Percentiles rank a stretch among this genome's conserved stretches.
phyloP scores from a whole-genome alignment of 192 early-diverging fungal genomes.

The Podila verticillata region DNA sequence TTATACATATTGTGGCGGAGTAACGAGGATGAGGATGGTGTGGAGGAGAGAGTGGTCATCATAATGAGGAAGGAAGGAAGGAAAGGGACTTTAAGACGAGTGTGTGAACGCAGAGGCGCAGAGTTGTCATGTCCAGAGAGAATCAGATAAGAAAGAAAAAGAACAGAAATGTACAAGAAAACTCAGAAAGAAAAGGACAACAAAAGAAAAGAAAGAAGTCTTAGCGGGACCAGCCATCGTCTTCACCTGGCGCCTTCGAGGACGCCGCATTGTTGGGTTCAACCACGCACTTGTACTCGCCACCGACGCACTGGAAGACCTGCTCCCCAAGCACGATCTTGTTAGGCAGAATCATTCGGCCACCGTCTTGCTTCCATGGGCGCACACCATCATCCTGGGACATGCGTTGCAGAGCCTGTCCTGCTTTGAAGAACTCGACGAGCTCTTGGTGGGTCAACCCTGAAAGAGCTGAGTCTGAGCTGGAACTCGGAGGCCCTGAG shows the following conservation, averaged over 20 bases:
- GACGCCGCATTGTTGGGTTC: constrained; percentile 40
- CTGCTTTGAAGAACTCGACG: constrained; percentile 51
- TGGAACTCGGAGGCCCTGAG: not conserved
- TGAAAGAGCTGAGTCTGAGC: constrained; percentile 11
- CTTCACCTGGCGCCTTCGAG: constrained; percentile 40
- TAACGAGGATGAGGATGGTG: not conserved
- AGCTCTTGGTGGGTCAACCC: constrained; percentile 42
- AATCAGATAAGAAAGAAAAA: too few relatives aligned
- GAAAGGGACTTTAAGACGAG: too few relatives aligned
- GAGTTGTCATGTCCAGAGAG: too few relatives aligned
- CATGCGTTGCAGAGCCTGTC: constrained; percentile 53
- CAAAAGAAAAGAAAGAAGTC: not conserved
- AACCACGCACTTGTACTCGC: constrained; percentile 50
- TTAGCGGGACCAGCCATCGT: constrained; percentile 47
- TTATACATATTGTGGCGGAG: not conserved
- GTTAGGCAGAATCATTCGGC: constrained; percentile 48
- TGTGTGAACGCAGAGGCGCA: too few relatives aligned
- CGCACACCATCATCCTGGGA: constrained; percentile 59
- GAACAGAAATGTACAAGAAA: too few relatives aligned
- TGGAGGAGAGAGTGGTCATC: not conserved
- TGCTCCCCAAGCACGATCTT: constrained; percentile 50
- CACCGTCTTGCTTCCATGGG: constrained; percentile 48
- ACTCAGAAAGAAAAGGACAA: too few relatives aligned
- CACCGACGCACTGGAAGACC: constrained; percentile 50
- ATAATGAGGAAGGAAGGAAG: not conserved